Conservation (phyloP, 345 rosid genomes). For the Excoecaria cochinchinensis region DNA sequence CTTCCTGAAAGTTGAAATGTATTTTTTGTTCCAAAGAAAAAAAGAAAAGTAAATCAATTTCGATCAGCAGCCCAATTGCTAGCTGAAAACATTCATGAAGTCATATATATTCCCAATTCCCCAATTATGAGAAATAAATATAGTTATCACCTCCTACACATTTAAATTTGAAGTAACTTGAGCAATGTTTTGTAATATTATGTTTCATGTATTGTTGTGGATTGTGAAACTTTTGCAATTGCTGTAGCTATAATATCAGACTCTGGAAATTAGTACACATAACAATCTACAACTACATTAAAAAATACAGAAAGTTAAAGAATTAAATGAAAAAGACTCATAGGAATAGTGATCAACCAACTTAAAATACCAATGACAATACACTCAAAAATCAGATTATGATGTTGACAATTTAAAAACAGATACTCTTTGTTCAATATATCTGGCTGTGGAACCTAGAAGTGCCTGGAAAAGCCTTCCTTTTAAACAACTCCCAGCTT, state of each 20-base stretch:
- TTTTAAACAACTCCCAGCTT: slow-evolving; percentile 29
- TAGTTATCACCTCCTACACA: neutral
- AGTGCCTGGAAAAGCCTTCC: no score
- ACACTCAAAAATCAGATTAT: no score
- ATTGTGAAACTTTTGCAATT: neutral
- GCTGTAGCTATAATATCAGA: neutral
- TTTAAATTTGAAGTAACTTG: neutral
- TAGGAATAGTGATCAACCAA: slow-evolving; percentile 22
- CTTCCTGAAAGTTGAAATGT: no score
- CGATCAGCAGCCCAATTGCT: no score
- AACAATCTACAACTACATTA: slow-evolving; percentile 48
- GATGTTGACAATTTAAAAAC: no score
- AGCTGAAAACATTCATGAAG: neutral
- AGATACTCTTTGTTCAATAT: no score
- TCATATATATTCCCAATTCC: neutral
- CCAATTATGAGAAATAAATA: neutral
- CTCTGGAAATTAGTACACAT: neutral
- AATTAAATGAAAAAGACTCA: slow-evolving; percentile 15
- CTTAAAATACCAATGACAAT: slow-evolving; percentile 38
- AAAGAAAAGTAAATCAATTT: no score
- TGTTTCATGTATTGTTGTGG: neutral
- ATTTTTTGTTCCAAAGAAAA: no score
- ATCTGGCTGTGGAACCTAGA: no score
- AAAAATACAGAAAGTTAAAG: slow-evolving; percentile 20
- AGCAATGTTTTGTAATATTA: neutral